Conservation (phyloP, 2,329 filamentous ascomycete genomes). For the Penicillium sp. region DNA sequence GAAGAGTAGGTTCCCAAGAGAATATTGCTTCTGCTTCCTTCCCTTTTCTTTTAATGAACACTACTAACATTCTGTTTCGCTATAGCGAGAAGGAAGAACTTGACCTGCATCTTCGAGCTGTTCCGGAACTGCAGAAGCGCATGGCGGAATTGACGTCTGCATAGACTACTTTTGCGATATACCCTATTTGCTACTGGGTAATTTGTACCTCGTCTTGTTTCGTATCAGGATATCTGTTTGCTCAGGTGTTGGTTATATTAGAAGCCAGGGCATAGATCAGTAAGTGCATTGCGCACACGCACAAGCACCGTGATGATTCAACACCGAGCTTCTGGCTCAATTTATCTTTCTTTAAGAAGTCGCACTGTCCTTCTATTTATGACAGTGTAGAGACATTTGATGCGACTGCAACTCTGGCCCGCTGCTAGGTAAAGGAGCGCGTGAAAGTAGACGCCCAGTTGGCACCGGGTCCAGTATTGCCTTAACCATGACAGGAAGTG, state of each 20-base stretch:
- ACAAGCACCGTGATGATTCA: not conserved
- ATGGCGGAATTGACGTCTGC: constrained; percentile 74
- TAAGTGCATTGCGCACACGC: not conserved
- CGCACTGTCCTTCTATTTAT: not conserved
- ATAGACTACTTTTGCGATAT: constrained; percentile 19
- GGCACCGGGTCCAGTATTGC: no score
- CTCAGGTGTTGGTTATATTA: not conserved
- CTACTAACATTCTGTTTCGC: constrained; percentile 15
- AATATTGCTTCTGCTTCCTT: not conserved
- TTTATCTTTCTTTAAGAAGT: not conserved
- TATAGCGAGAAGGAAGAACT: constrained; percentile 85
- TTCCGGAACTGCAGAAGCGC: constrained; percentile 85
- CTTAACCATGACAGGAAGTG: not conserved
- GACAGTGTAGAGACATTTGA: not conserved
- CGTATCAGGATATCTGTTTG: not conserved
- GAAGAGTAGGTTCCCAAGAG: constrained; percentile 68
- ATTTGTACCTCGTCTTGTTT: not conserved
- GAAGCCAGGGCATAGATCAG: not conserved
- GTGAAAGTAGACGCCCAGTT: no score
- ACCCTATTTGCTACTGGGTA: not conserved
- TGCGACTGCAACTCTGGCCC: no score
- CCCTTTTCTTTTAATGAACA: not conserved
- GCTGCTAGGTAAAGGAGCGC: no score
- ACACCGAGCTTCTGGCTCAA: not conserved
- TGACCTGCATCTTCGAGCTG: constrained; percentile 80